These are phyloP conservation scores for Eustoma russellianum DNA, from an alignment of 257 asterid species.

Conservation along the genomic window DNA sequence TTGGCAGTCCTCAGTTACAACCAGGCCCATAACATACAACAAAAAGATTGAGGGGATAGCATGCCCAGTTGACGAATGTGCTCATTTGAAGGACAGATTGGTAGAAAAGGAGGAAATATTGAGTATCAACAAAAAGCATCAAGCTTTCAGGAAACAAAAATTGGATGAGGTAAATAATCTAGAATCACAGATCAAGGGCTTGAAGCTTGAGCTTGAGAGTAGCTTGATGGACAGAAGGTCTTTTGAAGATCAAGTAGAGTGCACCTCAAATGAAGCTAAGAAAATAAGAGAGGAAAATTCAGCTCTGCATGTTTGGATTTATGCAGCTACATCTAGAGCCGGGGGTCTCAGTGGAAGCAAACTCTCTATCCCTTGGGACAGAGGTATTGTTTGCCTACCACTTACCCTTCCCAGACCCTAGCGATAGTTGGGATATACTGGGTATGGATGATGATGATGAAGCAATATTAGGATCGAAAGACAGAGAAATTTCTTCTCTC, in stretches of 20 bases:
- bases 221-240: constrained; percentile 18
- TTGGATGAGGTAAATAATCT: constrained; percentile 18
- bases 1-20: too few relatives aligned
- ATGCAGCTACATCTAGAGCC: too few relatives aligned
- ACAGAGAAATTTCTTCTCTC: constrained; percentile 17
- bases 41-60: too few relatives aligned
- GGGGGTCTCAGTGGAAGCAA: too few relatives aligned
- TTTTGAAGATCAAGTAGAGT: constrained; percentile 27
- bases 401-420: too few relatives aligned
- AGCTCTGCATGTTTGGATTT: constrained; percentile 24
- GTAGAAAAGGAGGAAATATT: constrained; percentile 13
- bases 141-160: constrained; percentile 10
- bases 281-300: constrained; percentile 30
- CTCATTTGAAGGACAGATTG: constrained; percentile 16
- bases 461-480: constrained; percentile 13
- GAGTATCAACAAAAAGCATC: constrained; percentile 13
- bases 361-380: too few relatives aligned
- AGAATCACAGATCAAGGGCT: constrained; percentile 31
- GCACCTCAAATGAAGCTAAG: constrained; percentile 22
- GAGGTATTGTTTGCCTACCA: too few relatives aligned
- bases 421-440: too few relatives aligned
- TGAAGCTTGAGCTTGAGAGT: constrained; percentile 32
- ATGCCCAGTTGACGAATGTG: constrained; percentile 12
- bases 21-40: too few relatives aligned
- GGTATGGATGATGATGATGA: too few relatives aligned